These are phyloP conservation scores for Diaporthe helianthi DNA, from an alignment of 2,329 filamentous ascomycete genomes.

Conservation along the genomic window DNA sequence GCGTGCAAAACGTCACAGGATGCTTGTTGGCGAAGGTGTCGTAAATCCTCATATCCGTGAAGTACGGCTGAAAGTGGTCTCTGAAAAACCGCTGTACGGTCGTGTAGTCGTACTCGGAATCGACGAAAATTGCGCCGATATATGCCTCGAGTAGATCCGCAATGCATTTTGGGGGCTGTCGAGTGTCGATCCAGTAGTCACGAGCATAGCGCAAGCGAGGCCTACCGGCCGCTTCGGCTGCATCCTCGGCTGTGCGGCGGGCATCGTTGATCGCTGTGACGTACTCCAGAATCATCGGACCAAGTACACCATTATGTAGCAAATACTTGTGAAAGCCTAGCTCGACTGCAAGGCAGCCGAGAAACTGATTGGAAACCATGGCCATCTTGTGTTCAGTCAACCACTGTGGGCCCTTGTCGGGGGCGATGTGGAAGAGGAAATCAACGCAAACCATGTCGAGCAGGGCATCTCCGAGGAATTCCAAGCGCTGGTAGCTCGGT, in stretches of 20 bases:
- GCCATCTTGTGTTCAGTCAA: conserved; percentile 98
- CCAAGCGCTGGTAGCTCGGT: conserved; percentile 87
- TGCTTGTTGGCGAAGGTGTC: conserved; percentile 88
- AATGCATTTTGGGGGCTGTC: conserved; percentile 74
- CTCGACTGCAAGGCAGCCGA: conserved; percentile 80
- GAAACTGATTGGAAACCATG: conserved; percentile 97
- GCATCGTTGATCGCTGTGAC: conserved; percentile 61
- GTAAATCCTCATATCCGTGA: conserved; percentile 85
- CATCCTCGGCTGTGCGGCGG: conserved; percentile 44
- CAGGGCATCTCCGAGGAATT: conserved; percentile 89
- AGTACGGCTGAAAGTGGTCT: conserved; percentile 76
- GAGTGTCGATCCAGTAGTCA: conserved; percentile 74
- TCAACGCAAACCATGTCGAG: conserved; percentile 87
- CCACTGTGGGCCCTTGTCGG: conserved; percentile 89
- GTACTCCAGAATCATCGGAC: conserved; percentile 59
- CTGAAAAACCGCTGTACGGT: conserved; percentile 80
- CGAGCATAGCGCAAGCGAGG: conserved; percentile 51
- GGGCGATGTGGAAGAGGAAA: conserved; percentile 78
- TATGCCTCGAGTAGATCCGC: conserved; percentile 90
- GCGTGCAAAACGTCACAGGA: conserved; percentile 76
- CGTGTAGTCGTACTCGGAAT: conserved; percentile 79
- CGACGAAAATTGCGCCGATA: conserved; percentile 89
- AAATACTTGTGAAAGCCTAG: conserved; percentile 81
- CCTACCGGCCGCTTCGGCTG: conserved; percentile 45
- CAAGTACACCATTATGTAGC: conserved; percentile 56